Evolutionary conservation across 2,329 filamentous ascomycete genomes (phyloP).

Genomic region (Botrytis deweyae): DNA sequence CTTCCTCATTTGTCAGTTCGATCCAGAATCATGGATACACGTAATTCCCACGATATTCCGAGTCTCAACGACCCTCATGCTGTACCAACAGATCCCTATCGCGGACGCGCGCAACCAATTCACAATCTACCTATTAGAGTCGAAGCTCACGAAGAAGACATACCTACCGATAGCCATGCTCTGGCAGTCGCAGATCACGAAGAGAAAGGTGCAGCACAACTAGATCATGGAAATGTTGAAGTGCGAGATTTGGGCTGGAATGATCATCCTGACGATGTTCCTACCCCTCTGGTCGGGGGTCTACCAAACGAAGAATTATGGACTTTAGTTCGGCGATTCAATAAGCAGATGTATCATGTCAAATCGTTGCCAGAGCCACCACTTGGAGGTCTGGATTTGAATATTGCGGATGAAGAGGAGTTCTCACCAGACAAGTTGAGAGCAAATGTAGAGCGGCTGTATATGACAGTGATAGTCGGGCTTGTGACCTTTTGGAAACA

Average conservation of each 20-base stretch:
- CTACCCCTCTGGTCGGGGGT: slow-evolving; percentile 56
- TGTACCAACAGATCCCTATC: slow-evolving; percentile 17
- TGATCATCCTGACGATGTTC: slow-evolving; percentile 50
- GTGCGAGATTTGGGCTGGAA: slow-evolving; percentile 61
- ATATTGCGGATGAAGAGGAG: slow-evolving; percentile 78
- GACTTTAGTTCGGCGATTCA: slow-evolving; percentile 61
- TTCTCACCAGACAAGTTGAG: slow-evolving; percentile 83
- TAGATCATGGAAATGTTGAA: slow-evolving; percentile 43
- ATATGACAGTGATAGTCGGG: slow-evolving; percentile 73
- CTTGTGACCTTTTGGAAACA: slow-evolving; percentile 70
- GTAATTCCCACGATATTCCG: not conserved
- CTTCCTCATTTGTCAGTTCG: not conserved
- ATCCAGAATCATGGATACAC: not conserved
- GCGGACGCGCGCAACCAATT: slow-evolving; percentile 13
- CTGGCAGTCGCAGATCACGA: slow-evolving; percentile 44
- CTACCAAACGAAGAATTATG: slow-evolving; percentile 64
- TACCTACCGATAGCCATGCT: slow-evolving; percentile 44
- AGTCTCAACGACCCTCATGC: slow-evolving; percentile 12
- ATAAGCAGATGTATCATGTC: slow-evolving; percentile 66
- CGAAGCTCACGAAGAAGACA: slow-evolving; percentile 32
- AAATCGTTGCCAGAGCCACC: slow-evolving; percentile 58
- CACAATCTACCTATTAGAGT: slow-evolving; percentile 30
- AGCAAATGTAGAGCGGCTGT: slow-evolving; percentile 74
- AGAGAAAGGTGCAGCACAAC: slow-evolving; percentile 43
- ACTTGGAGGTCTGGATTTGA: slow-evolving; percentile 72